A percentile compares a stretch with the other conserved stretches of the same genome.
phyloP scores from a whole-genome alignment of 306 rosid genomes.

The Sicyos edulis region DNA sequence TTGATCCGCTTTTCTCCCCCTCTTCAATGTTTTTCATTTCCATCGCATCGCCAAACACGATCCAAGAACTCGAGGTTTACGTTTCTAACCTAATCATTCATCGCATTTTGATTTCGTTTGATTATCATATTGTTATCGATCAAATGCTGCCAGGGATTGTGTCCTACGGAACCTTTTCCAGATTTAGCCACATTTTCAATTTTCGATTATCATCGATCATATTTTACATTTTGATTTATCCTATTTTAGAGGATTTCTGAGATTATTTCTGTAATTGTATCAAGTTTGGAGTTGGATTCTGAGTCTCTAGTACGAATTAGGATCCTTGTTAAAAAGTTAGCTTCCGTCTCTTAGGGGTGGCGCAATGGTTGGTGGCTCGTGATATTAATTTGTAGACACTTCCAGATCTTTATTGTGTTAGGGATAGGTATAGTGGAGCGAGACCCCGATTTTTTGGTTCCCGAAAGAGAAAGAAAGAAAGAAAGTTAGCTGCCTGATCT shows the following conservation, averaged over 20 bases:
- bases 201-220: neutral
- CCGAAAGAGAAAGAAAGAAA: too few species aligned
- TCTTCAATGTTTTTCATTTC: neutral
- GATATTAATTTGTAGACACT: too few species aligned
- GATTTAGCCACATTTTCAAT: neutral
- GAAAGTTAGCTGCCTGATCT: neutral
- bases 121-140: neutral
- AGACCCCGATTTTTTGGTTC: too few species aligned
- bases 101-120: neutral
- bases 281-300: neutral
- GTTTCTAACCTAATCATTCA: neutral
- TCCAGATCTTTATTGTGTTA: too few species aligned
- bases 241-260: too few species aligned
- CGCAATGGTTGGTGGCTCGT: too few species aligned
- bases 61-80: neutral
- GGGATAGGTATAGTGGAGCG: too few species aligned
- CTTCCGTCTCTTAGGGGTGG: too few species aligned
- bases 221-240: neutral
- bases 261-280: neutral
- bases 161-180: neutral
- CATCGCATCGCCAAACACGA: too few species aligned
- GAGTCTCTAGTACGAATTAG: too few species aligned
- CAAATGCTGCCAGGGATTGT: conserved; percentile 14
- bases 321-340: too few species aligned
- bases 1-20: neutral